Conservation (phyloP, 2,329 filamentous ascomycete genomes). For the Lomentospora prolificans region DNA sequence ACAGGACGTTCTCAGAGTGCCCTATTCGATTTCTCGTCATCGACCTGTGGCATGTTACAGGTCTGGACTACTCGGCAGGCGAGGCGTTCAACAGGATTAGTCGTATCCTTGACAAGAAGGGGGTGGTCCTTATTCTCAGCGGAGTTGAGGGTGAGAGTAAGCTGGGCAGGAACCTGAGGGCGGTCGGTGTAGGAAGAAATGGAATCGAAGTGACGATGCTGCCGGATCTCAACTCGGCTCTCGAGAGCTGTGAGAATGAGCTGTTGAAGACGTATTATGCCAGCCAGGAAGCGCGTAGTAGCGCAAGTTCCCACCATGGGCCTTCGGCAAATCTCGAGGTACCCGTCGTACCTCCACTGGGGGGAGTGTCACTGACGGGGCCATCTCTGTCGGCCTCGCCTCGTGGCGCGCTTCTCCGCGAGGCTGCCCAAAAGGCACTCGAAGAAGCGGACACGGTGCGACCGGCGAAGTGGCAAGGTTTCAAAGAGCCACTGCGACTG, state of each 20-base stretch:
- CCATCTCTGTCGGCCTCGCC: conserved; percentile 40
- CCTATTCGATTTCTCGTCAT: conserved; percentile 86
- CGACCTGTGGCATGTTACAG: conserved; percentile 81
- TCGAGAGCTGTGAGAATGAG: conserved; percentile 93
- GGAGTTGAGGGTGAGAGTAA: conserved; percentile 68
- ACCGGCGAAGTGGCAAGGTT: conserved; percentile 66
- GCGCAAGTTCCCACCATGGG: conserved; percentile 30
- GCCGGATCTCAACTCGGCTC: conserved; percentile 80
- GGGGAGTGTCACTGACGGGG: not conserved
- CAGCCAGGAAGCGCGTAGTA: conserved; percentile 48
- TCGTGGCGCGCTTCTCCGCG: conserved; percentile 64
- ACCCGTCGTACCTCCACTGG: conserved; percentile 23
- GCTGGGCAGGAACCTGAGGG: conserved; percentile 68
- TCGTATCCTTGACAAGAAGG: conserved; percentile 66
- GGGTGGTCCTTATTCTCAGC: conserved; percentile 73
- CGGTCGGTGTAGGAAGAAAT: conserved; percentile 65
- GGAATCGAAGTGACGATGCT: conserved; percentile 71
- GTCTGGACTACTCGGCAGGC: conserved; percentile 90
- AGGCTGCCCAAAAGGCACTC: conserved; percentile 68
- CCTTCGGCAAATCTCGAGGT: conserved; percentile 38
- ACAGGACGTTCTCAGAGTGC: conserved; percentile 64
- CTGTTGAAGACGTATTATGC: conserved; percentile 73
- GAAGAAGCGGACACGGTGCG: conserved; percentile 52
- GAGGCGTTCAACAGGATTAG: conserved; percentile 93
- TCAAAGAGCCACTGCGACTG: conserved; percentile 81